A percentile compares a stretch with the other conserved stretches of the same genome.
These are phyloP conservation scores for Amyloporia xantha DNA, from an alignment of 768 basidiomycete genomes.

Conservation along the genomic window DNA sequence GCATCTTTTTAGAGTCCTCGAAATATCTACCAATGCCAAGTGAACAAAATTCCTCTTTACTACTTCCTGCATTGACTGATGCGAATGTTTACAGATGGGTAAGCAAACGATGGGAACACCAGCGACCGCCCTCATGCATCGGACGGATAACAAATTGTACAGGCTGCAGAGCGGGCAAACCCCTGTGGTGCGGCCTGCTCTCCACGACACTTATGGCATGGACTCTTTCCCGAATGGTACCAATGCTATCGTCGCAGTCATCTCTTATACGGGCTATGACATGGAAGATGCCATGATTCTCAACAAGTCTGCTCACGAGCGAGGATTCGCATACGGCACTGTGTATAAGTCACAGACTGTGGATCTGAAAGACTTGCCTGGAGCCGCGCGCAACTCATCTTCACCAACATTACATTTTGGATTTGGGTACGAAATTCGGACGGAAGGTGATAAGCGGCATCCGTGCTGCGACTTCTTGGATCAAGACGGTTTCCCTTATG, in stretches of 20 bases:
- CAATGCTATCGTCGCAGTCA: constrained; percentile 98
- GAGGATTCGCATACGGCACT: constrained; percentile 94
- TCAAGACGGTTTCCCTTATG: constrained; percentile 74
- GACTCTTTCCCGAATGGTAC: constrained; percentile 98
- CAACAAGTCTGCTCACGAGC: constrained; percentile 97
- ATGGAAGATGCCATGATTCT: constrained; percentile 99
- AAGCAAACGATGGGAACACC: constrained; percentile 99
- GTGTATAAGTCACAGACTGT: constrained; percentile 93
- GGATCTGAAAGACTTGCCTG: constrained; percentile 77
- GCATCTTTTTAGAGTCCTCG: constrained; percentile 57
- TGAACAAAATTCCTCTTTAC: too few relatives aligned
- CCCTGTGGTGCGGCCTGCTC: constrained; percentile 84
- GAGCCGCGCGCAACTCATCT: constrained; percentile 50
- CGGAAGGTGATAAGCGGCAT: constrained; percentile 37
- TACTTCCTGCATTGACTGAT: not conserved
- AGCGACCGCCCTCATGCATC: constrained; percentile 80
- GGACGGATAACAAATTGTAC: constrained; percentile 98
- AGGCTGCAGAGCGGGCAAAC: constrained; percentile 92
- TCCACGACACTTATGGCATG: constrained; percentile 96
- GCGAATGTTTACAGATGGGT: constrained; percentile 67
- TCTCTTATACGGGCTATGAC: constrained; percentile 99
- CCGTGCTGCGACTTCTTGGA: constrained; percentile 53
- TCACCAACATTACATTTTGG: constrained; percentile 85
- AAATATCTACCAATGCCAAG: constrained; percentile 93
- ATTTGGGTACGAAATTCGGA: constrained; percentile 66